Percentiles rank a stretch among this genome's conserved stretches.
phyloP scores from a whole-genome alignment of 2,329 filamentous ascomycete species.

The Monosporascus sp. region DNA sequence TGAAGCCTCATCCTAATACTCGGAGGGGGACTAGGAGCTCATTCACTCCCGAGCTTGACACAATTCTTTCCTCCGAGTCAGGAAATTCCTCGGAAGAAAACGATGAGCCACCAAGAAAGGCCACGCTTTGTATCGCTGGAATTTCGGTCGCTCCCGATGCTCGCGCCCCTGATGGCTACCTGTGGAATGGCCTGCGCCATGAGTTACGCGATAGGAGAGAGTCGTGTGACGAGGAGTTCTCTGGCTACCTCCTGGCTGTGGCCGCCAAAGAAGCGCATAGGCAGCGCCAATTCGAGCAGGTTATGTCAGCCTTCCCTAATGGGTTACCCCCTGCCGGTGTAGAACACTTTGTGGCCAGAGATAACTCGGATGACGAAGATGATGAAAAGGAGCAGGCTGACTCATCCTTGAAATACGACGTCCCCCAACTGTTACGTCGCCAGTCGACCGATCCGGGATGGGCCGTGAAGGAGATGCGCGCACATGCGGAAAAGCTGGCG shows the following conservation, averaged over 20 bases:
- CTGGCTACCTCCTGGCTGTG: slow-evolving; percentile 71
- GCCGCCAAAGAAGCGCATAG: slow-evolving; percentile 76
- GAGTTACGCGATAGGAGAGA: slow-evolving; percentile 52
- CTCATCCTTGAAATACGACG: slow-evolving; percentile 31
- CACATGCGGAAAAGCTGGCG: slow-evolving; percentile 63
- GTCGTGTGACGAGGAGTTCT: slow-evolving; percentile 69
- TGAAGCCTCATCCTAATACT: slow-evolving; percentile 36
- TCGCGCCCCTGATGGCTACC: slow-evolving; percentile 24
- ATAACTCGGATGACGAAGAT: slow-evolving; percentile 55
- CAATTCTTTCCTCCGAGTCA: slow-evolving; percentile 40
- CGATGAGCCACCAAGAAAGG: slow-evolving; percentile 10
- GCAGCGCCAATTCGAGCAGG: slow-evolving; percentile 67
- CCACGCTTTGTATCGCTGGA: slow-evolving; percentile 12
- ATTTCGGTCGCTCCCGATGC: slow-evolving; percentile 20
- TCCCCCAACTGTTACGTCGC: slow-evolving; percentile 39
- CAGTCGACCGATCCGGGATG: slow-evolving; percentile 63
- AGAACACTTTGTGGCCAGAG: slow-evolving; percentile 64
- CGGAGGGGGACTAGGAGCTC: slow-evolving; percentile 34
- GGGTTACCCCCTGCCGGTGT: slow-evolving; percentile 64
- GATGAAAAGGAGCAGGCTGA: slow-evolving; percentile 27
- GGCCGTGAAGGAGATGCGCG: slow-evolving; percentile 77
- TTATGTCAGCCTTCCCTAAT: slow-evolving; percentile 70
- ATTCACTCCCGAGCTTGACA: slow-evolving; percentile 36
- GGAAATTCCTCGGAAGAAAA: slow-evolving; percentile 31
- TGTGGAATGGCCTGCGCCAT: slow-evolving; percentile 23